A percentile compares a stretch with the other conserved stretches of the same genome.
Conservation (phyloP, 2,329 filamentous ascomycete genomes). For the Hymenoscyphus fraxineus region DNA sequence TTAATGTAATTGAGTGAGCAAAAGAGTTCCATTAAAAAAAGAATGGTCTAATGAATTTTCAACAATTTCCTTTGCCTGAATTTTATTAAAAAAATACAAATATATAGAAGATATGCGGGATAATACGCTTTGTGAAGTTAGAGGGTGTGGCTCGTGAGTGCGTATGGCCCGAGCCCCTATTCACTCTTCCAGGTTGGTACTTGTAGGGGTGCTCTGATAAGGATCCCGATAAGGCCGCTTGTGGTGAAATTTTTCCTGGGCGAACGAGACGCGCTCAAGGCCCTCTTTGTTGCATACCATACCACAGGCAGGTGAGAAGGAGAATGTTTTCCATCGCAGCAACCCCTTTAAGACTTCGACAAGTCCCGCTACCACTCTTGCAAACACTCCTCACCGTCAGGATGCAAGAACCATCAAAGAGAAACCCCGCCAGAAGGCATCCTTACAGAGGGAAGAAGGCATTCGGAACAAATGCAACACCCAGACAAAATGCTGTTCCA, state of each 20-base stretch:
- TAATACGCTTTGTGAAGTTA: too few species aligned
- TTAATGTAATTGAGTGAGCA: not conserved
- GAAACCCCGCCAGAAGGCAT: constrained; percentile 22
- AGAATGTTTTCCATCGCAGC: constrained; percentile 15
- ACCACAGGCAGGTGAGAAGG: not conserved
- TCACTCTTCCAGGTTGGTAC: too few species aligned
- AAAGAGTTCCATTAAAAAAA: too few species aligned
- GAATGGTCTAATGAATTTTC: too few species aligned
- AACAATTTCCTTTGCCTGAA: too few species aligned
- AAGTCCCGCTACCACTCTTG: constrained; percentile 17
- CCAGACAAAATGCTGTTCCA: constrained; percentile 17
- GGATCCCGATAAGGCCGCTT: not conserved
- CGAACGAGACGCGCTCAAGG: not conserved
- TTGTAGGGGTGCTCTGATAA: not conserved
- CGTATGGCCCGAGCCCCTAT: not conserved
- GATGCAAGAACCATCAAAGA: constrained; percentile 26
- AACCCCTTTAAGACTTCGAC: constrained; percentile 11
- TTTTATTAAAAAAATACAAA: too few species aligned
- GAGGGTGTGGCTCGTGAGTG: too few species aligned
- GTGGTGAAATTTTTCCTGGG: not conserved
- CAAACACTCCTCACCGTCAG: constrained; percentile 21
- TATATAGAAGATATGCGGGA: too few species aligned
- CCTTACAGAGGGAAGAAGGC: constrained; percentile 26
- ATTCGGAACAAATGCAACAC: constrained; percentile 22
- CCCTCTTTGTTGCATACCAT: not conserved